Evolutionary conservation across 371 early-diverging fungal genomes (phyloP), one percentile per base, ranked within the genome.

Genomic region (Circinella minor): DNA sequence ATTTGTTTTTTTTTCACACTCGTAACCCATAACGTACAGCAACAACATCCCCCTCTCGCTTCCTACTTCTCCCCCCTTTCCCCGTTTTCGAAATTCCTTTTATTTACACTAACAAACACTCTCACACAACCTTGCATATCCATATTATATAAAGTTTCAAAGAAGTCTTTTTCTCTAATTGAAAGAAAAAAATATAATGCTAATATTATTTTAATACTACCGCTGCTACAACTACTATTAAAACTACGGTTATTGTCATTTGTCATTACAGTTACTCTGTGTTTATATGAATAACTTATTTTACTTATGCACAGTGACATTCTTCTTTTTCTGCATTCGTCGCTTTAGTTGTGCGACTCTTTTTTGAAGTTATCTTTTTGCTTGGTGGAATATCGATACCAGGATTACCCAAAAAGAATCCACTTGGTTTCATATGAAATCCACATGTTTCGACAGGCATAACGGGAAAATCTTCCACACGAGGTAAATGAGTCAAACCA

Each of bases 381-480:
- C 74, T 68, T 37, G 79, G 73, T 36, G 82, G 82, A 18, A 83
- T 76, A 68, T 83, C 83, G 10, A 83, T 46, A 18, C 65, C 79
- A 39, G 83, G 83, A 54, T 82, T 82, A 36, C 68, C 70, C 36
- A 75, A 60, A 72, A 38, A 80, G 79, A 65, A 57, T 10, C 27
- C 27, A 7, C 20, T 17, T 8, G 27, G 57, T n/a, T 80, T 81
- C 66, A 84, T 75, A 51, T 49, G 65, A 66, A 84, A 84, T 36
- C 83, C 82, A 68, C 80, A 81, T 36, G 70, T 77, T 66, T 84
- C 84, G 4, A 84, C 84, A 46, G 84, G 81, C 84, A 82, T 84
- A 48, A 84, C 68, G 36, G 84, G 84, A 65, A 82, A 84, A 64
- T 84, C 84, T 65, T 84, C 84, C 4, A 76, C 83, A 34, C 82